phyloP scores from a whole-genome alignment of 2,329 filamentous ascomycete genomes.

The Verticillium zaregamsianum region DNA sequence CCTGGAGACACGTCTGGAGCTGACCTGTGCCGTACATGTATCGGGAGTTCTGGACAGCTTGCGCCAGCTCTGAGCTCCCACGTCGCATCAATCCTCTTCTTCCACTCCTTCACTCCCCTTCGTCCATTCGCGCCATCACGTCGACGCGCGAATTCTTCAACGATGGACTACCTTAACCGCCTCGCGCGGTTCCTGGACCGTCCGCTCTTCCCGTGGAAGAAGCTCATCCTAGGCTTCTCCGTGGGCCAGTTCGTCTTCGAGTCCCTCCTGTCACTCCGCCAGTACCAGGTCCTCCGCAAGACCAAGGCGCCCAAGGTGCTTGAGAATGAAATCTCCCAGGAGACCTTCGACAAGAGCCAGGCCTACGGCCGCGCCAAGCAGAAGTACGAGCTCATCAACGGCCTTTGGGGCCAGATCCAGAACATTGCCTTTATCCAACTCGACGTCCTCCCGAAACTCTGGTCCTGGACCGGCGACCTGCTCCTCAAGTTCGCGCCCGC shows the following conservation, averaged over 20 bases:
- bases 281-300: constrained; percentile 81
- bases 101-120: background rate
- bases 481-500: constrained; percentile 71
- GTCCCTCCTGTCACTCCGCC: constrained; percentile 80
- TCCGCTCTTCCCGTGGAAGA: constrained; percentile 96
- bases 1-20: background rate
- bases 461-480: constrained; percentile 73
- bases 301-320: constrained; percentile 82
- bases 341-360: constrained; percentile 93
- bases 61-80: background rate
- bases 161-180: constrained; percentile 39
- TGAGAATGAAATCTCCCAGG: constrained; percentile 79
- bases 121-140: background rate
- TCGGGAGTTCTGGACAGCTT: constrained; percentile 1
- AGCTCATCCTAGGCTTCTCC: constrained; percentile 90
- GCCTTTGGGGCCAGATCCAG: constrained; percentile 81
- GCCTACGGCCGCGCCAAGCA: constrained; percentile 95
- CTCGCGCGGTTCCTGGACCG: constrained; percentile 85
- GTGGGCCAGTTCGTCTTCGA: constrained; percentile 89
- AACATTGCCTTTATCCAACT: constrained; percentile 86
- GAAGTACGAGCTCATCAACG: constrained; percentile 77
- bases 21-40: background rate
- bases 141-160: background rate
- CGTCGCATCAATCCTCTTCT: constrained; percentile 10
- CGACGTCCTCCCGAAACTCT: constrained; percentile 87